phyloP scores from a whole-genome alignment of 1,139 yeast genomes.

The Maudiozyma humilis region DNA sequence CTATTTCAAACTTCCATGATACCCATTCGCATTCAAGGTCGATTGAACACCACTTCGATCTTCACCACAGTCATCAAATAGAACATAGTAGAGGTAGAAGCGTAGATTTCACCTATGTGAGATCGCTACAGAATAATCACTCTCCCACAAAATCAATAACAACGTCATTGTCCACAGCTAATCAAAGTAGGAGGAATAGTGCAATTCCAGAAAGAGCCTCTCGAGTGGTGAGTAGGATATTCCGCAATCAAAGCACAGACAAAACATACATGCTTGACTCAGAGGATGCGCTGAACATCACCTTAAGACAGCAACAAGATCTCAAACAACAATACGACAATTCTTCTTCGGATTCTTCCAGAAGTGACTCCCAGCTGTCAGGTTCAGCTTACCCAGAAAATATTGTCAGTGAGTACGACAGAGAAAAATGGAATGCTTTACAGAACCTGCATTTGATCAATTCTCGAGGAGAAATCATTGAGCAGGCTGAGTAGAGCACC shows the following conservation, averaged over 20 bases:
- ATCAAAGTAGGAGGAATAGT: constrained; percentile 21
- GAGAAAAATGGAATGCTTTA: constrained; percentile 27
- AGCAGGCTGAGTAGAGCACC: neutral
- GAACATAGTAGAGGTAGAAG: constrained; percentile 23
- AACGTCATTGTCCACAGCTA: constrained; percentile 6
- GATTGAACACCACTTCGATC: neutral
- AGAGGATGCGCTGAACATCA: constrained; percentile 5
- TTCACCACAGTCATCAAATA: neutral
- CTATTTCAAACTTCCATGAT: constrained; percentile 28
- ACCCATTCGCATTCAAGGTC: constrained; percentile 7
- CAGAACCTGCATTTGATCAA: constrained; percentile 14
- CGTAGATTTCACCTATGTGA: constrained; percentile 28
- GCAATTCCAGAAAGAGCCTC: constrained; percentile 14
- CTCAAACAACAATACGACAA: neutral
- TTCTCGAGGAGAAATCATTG: constrained; percentile 6
- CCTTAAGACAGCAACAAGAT: constrained; percentile 4
- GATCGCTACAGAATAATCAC: constrained; percentile 24
- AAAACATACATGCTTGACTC: constrained; percentile 6
- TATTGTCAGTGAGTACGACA: constrained; percentile 27
- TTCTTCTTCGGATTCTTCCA: constrained; percentile 9
- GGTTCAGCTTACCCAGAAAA: constrained; percentile 20
- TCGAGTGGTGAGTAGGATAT: constrained; percentile 16
- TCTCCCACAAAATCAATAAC: constrained; percentile 25
- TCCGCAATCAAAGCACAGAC: constrained; percentile 13
- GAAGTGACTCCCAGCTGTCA: constrained; percentile 9